Conservation (phyloP, 345 rosid species). For the Syzygium jambos region DNA sequence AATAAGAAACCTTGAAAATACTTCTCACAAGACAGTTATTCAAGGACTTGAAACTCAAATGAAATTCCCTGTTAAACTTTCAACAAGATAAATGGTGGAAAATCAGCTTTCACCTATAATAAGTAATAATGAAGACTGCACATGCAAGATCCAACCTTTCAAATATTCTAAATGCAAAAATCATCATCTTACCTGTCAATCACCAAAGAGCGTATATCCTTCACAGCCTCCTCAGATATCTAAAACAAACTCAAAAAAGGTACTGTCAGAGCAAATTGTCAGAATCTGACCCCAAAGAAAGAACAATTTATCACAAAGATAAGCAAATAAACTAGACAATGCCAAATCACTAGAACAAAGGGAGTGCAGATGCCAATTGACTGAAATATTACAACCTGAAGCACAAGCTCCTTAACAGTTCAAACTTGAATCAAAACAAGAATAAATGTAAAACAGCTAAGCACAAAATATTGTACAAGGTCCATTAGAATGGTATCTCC, state of each 20-base stretch:
- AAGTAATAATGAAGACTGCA: background rate
- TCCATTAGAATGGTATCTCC: background rate
- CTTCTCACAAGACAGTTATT: background rate
- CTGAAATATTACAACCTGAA: background rate
- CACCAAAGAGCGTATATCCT: slow-evolving; percentile 56
- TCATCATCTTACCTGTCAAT: slow-evolving; percentile 46
- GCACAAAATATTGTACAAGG: background rate
- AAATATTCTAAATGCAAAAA: background rate
- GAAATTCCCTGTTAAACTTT: background rate
- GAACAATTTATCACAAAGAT: background rate
- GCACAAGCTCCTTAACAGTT: background rate
- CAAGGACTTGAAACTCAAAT: background rate
- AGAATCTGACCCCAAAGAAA: background rate
- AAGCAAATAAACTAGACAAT: background rate
- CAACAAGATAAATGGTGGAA: background rate
- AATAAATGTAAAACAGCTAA: background rate
- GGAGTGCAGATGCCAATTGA: background rate
- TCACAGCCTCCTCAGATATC: slow-evolving; percentile 90
- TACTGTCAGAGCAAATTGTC: background rate
- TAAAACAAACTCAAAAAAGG: slow-evolving; percentile 20
- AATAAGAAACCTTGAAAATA: background rate
- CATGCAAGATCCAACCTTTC: background rate
- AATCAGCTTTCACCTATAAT: background rate
- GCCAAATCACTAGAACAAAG: background rate
- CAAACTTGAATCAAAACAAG: background rate